Base-by-base conservation (phyloP, 2,329 filamentous ascomycete species). In the Trichophyton simii region DNA sequence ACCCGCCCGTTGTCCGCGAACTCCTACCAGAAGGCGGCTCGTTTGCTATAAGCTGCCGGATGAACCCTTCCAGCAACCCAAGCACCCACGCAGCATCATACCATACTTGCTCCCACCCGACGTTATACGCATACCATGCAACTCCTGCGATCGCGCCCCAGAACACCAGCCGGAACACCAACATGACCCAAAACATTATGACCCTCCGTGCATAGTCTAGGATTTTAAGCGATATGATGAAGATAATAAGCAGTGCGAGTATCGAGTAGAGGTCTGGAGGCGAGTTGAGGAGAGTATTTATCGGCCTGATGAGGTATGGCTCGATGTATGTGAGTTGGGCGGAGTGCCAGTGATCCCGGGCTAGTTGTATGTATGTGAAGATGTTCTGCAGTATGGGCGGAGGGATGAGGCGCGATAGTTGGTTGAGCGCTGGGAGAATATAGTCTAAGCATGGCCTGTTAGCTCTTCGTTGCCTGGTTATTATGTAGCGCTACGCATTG, bases 111-210 rank as follows among this genome's bases (percentile, higher is more conserved):
- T 72, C 72, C 58, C 67, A 60, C 0, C 75, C 75, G 9, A 71
- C 68, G 20, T 62, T 66, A 64, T 81, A 87, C 2, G 87, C 77
- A 63, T 80, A 79, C 18, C 84, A 76, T 0, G 78, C 78, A 0
- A 84, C 48, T 0, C 79, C 77, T 3, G 80, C 75, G 1, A 91
- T 66, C 1, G 76, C 71, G 1, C 80, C 81, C 83, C 85, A 94
- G 65, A 90, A 83, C 1, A 82, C 72, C 48, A 90, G 66, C 25
- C 81, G 76, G 65, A 89, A 72, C 9, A 80, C 79, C 61, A 95
- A 70, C n/a, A 82, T 78, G 59, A 90, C 82, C 84, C 89, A 90
- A 77, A 86, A 95, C 69, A 90, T 77, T 62, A 95, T 79, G 20
- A 89, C 76, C 63, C 89, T 82, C 64, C 85, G 84, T 18, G 90